Evolutionary conservation across 371 early-diverging fungal species (phyloP), one percentile per base, ranked within the genome.

Genomic region (Parasitella parasitica): DNA sequence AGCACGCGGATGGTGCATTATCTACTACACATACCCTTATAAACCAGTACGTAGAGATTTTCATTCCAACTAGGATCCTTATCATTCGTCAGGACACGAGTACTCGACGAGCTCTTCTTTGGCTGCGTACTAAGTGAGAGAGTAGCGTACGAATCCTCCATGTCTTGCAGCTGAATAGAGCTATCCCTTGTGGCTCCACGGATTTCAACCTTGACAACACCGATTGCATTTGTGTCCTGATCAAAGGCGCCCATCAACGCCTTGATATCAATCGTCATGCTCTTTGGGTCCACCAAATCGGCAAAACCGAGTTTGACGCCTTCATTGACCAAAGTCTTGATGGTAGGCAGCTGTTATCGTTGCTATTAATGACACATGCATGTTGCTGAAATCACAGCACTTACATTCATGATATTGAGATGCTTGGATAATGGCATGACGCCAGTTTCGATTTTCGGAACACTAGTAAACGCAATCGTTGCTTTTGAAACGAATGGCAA

Each of bases 51-150:
- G 57, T 71, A 73, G 13, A 78, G 67, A 6, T 57, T 63, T 32
- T 78, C 79, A 35, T 78, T 63, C 79, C 79, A 78, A 18, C 70
- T 38, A 7, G 79, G 79, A 37, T 78, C 61, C 30, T 69, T 73
- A 41, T 78, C 76, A 28, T 78, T 78, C 0, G 73, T 78, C 32
- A 78, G 55, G 1, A 78, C 76, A 48, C 76, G 73, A 28, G 76
- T 78, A 18, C 63, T 70, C 4, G 76, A 66, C 16, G 66, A 43
- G 6, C 63, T 71, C 18, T 69, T 68, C 22, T 71, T 68, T 2
- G 79, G 79, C 6, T 72, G 74, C 32, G 73, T 71, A 27, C 70
- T 73, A n/a, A 78, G 66, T 5, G 74, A 67, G 6, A 76, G 26
- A 8, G 72, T 73, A 3, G 67, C 73, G 57, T 78, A 78, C 6